Conservation (phyloP, 352 stramenopile genomes). For the Bremia lactucae region DNA sequence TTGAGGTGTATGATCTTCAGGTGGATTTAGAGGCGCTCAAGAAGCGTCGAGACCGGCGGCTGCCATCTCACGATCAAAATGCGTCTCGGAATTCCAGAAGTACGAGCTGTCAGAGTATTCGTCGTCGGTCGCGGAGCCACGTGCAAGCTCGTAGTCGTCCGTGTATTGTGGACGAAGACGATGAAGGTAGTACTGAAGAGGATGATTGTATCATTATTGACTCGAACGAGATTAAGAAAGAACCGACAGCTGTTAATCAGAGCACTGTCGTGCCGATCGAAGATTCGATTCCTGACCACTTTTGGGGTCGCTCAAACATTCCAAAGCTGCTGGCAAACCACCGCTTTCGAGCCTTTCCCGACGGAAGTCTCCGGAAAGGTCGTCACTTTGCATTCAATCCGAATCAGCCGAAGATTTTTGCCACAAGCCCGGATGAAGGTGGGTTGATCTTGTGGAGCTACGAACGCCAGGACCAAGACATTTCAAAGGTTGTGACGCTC, state of each 20-base stretch:
- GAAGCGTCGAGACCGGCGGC: slow-evolving; percentile 35
- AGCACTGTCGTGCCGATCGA: slow-evolving; percentile 25
- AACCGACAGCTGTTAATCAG: slow-evolving; percentile 6
- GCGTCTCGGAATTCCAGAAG: slow-evolving; percentile 14
- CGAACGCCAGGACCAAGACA: slow-evolving; percentile 39
- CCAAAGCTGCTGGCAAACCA: slow-evolving; percentile 65
- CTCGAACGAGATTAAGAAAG: slow-evolving; percentile 28
- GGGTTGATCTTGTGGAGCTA: slow-evolving; percentile 77
- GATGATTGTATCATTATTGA: slow-evolving; percentile 49
- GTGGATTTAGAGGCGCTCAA: slow-evolving; percentile 46
- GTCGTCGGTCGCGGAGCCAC: slow-evolving; percentile 22
- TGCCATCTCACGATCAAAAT: slow-evolving; percentile 10
- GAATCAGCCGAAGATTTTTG: slow-evolving; percentile 58
- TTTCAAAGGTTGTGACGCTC: slow-evolving; percentile 54
- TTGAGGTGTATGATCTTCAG: slow-evolving; percentile 59
- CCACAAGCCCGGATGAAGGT: slow-evolving; percentile 68
- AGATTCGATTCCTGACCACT: slow-evolving; percentile 49
- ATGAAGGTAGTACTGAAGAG: slow-evolving; percentile 41
- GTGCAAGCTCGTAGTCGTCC: slow-evolving; percentile 38
- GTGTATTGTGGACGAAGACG: slow-evolving; percentile 57
- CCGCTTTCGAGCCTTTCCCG: slow-evolving; percentile 43
- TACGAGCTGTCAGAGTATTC: slow-evolving; percentile 12
- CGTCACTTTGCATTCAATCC: slow-evolving; percentile 72
- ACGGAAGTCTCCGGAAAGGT: slow-evolving; percentile 56
- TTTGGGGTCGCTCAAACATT: slow-evolving; percentile 52